Evolutionary conservation across 768 basidiomycete genomes (phyloP), one percentile per base, ranked within the genome.

Genomic region (Boletellus emodensis): DNA sequence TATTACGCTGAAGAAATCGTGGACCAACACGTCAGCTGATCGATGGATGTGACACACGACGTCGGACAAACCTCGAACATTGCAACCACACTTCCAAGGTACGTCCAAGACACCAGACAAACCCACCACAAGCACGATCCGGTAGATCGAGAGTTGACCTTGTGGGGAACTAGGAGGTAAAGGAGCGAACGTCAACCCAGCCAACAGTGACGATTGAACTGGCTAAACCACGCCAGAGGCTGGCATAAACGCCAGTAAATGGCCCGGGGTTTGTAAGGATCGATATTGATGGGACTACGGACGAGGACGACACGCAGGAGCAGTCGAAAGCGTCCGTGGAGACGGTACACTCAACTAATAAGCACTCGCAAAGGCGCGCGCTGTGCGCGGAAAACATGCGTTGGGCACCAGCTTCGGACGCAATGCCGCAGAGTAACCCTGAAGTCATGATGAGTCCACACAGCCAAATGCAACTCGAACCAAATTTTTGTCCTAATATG

Each of bases 51-150:
- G 35, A 33, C 17, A 34, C 11, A 14, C 20, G 4, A 40, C 18
- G 32, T 24, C 43, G 28, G 18, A 51, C 56, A 26, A 38, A 63
- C 61, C 61, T 53, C 33, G 17, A 35, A 18, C 33, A 17, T 50
- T 3, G 3, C 7, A 6, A 7, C 4, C 41, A 47, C 45, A 43
- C 33, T 51, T 40, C 32, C 36, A 22, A 10, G 40, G 40, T 32
- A 34, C 5, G 15, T 26, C 28, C 35, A 28, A 39, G 18, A 18
- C 9, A 38, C 39, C n/a, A 33, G 18, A 28, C 24, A 34, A 36
- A 41, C 37, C 14, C 34, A 24, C 15, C 39, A 15, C 4, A 36
- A 28, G 46, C 14, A 26, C 43, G 45, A 40, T 13, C 39, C 30
- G 6, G 42, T 3, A 1, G 37, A 47, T 26, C 22, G 22, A 22